phyloP scores from a whole-genome alignment of 2,329 filamentous ascomycete species.

The Colletotrichum horii region DNA sequence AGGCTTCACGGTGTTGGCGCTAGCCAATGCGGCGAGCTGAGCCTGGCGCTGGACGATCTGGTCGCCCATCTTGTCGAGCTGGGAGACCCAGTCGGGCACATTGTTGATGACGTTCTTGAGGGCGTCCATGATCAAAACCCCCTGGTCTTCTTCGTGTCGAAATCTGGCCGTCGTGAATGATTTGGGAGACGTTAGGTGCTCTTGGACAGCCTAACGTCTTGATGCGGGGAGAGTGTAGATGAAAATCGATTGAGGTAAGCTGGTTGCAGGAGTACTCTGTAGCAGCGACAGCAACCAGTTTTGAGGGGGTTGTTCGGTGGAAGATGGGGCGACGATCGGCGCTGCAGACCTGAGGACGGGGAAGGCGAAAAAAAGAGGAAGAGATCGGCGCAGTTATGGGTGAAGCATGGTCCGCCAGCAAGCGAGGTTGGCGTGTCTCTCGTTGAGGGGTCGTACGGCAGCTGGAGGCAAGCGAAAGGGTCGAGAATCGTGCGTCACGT shows the following conservation, averaged over 20 bases:
- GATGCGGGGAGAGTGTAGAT: neutral
- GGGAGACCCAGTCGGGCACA: conserved; percentile 64
- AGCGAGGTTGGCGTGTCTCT: conserved; percentile 4
- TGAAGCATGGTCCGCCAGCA: conserved; percentile 18
- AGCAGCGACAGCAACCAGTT: neutral
- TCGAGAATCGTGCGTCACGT: neutral
- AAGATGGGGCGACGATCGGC: conserved; percentile 12
- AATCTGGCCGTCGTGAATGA: conserved; percentile 31
- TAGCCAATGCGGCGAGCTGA: conserved; percentile 58
- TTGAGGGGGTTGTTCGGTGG: neutral
- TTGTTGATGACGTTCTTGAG: conserved; percentile 59
- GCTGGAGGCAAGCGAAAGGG: neutral
- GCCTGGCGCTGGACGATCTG: conserved; percentile 67
- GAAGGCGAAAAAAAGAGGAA: conserved; percentile 23
- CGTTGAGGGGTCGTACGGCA: neutral
- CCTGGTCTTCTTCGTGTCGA: conserved; percentile 29
- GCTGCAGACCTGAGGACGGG: conserved; percentile 29
- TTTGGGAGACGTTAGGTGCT: conserved; percentile 32
- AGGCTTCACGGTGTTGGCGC: conserved; percentile 40
- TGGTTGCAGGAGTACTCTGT: neutral
- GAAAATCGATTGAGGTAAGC: neutral
- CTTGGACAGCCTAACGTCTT: conserved; percentile 32
- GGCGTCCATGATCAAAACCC: conserved; percentile 57
- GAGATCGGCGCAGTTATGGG: conserved; percentile 15
- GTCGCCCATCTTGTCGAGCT: conserved; percentile 63